Percentiles rank a stretch among this genome's conserved stretches.
These are phyloP conservation scores for Pichia pseudocactophila DNA, from an alignment of 805 yeast species.

Conservation along the genomic window DNA sequence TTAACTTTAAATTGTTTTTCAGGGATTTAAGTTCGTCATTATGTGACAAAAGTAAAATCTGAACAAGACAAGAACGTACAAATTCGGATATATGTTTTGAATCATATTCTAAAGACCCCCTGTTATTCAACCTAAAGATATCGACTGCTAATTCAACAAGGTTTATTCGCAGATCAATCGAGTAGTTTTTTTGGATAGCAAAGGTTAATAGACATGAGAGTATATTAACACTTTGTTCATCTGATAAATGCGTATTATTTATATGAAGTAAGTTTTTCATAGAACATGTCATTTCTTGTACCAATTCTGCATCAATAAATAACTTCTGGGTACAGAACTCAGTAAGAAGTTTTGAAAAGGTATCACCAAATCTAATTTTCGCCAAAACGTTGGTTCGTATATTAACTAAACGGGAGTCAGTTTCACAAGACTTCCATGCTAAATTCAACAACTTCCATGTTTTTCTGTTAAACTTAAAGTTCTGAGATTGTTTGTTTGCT, in stretches of 20 bases:
- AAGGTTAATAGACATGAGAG: slow-evolving; percentile 13
- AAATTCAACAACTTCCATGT: slow-evolving; percentile 45
- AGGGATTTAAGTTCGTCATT: no score
- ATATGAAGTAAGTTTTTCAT: slow-evolving; percentile 14
- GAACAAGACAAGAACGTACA: slow-evolving; percentile 20
- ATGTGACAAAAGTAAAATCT: slow-evolving; percentile 10
- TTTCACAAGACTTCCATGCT: slow-evolving; percentile 19
- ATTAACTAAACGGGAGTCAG: slow-evolving; percentile 16
- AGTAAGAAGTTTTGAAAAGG: slow-evolving; percentile 21
- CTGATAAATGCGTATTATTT: slow-evolving; percentile 13
- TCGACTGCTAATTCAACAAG: slow-evolving; percentile 4
- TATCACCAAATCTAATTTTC: slow-evolving; percentile 34
- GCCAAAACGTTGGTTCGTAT: slow-evolving; percentile 35
- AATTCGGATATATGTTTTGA: slow-evolving; percentile 22
- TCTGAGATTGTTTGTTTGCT: slow-evolving; percentile 21
- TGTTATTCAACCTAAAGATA: slow-evolving; percentile 20
- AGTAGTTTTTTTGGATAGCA: slow-evolving; percentile 1
- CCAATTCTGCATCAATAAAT: slow-evolving; percentile 15
- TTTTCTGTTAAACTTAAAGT: slow-evolving; percentile 34
- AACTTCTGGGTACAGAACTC: slow-evolving; percentile 15
- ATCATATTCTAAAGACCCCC: slow-evolving; percentile 16
- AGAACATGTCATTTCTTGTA: slow-evolving; percentile 15
- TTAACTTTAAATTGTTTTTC: slow-evolving; percentile 3
- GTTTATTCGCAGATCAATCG: slow-evolving; percentile 2
- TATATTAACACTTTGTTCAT: slow-evolving; percentile 21